Percentiles rank a stretch among this genome's conserved stretches.
Conservation (phyloP, 2,329 filamentous ascomycete genomes). For the Claviceps pazoutovae region DNA sequence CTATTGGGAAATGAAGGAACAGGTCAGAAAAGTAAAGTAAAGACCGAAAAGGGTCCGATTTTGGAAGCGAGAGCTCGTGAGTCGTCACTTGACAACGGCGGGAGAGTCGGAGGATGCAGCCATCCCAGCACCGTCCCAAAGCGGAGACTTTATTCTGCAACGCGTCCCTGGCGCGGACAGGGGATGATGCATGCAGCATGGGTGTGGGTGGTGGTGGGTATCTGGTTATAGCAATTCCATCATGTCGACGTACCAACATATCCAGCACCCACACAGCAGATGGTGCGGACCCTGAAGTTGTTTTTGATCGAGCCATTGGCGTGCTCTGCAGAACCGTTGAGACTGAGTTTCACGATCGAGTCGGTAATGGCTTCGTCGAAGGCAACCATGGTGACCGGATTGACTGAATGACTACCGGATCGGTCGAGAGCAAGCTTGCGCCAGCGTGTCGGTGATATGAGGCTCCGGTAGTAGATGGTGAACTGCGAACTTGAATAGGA, state of each 20-base stretch:
- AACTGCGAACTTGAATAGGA: too few relatives aligned
- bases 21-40: neutral
- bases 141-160: neutral
- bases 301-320: constrained; percentile 16
- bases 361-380: constrained; percentile 13
- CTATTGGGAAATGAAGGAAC: constrained; percentile 21
- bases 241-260: constrained; percentile 51
- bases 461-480: too few relatives aligned
- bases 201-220: neutral
- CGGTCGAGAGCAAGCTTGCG: neutral
- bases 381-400: constrained; percentile 10
- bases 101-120: neutral
- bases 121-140: neutral
- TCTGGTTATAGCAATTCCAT: neutral
- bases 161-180: neutral
- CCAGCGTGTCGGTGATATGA: neutral
- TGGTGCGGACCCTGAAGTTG: constrained; percentile 34
- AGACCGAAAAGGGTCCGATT: neutral
- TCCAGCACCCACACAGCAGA: constrained; percentile 63
- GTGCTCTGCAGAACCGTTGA: constrained; percentile 18
- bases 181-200: neutral
- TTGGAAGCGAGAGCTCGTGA: neutral
- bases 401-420: neutral
- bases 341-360: constrained; percentile 17
- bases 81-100: neutral